phyloP scores from a whole-genome alignment of 768 basidiomycete genomes.

The Serendipita sp. region DNA sequence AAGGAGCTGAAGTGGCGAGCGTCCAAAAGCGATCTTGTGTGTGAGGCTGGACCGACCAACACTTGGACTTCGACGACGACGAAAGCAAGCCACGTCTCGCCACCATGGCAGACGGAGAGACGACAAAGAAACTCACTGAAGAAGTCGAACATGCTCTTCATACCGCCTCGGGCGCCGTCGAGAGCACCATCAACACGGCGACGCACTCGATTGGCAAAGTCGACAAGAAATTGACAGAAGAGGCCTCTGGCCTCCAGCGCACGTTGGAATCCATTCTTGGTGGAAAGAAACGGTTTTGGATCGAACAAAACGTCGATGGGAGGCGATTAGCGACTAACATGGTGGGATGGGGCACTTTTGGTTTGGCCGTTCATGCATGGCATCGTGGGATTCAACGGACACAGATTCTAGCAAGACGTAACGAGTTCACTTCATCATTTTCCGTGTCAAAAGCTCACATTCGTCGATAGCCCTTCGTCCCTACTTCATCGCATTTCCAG shows the following conservation, averaged over 20 bases:
- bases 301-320: background rate
- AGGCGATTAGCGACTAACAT: background rate
- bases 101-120: background rate
- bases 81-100: background rate
- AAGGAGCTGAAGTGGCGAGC: background rate
- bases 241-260: background rate
- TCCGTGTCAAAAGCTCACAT: background rate
- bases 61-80: background rate
- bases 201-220: background rate
- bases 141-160: background rate
- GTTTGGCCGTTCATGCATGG: background rate
- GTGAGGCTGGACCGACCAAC: background rate
- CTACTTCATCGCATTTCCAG: background rate
- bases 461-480: background rate
- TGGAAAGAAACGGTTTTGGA: background rate
- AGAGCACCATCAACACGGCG: background rate
- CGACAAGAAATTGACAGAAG: background rate
- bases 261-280: background rate
- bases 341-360: background rate
- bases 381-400: constrained; percentile 1
- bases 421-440: background rate
- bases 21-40: background rate
- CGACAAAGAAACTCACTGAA: background rate
- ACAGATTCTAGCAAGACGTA: background rate
- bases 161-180: background rate